These are phyloP conservation scores for Melaleuca quinquenervia DNA, from an alignment of 345 rosid genomes.

Conservation along the genomic window DNA sequence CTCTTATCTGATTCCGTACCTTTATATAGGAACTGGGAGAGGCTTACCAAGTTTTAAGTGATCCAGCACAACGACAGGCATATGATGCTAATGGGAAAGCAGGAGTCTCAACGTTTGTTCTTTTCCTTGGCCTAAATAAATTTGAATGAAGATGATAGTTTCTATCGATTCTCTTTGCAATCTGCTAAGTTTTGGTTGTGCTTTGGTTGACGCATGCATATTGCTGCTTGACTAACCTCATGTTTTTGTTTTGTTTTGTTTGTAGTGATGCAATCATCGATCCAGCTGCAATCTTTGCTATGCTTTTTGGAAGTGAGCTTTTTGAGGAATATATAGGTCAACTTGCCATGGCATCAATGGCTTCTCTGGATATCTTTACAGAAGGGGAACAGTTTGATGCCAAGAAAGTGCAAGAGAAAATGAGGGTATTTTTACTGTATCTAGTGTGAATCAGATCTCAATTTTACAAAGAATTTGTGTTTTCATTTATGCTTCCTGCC, in stretches of 20 bases:
- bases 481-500: neutral
- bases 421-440: conserved; percentile 41
- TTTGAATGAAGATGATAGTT: neutral
- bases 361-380: conserved; percentile 77
- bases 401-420: conserved; percentile 80
- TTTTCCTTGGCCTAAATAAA: conserved; percentile 6
- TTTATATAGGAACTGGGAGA: conserved; percentile 74
- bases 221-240: neutral
- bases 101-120: conserved; percentile 87
- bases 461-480: neutral
- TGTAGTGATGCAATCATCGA: conserved; percentile 87
- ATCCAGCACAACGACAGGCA: conserved; percentile 84
- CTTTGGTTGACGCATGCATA: neutral
- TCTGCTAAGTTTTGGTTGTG: neutral
- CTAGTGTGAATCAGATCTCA: neutral
- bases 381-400: conserved; percentile 84
- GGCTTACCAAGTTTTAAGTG: conserved; percentile 95
- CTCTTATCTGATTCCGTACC: neutral
- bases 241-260: neutral
- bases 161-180: neutral
- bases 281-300: conserved; percentile 92
- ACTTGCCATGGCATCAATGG: conserved; percentile 99
- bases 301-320: conserved; percentile 99
- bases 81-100: conserved; percentile 89
- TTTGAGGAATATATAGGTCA: conserved; percentile 92